Conservation (phyloP, 805 yeast species). For the Zygosaccharomyces kombuchaensis region DNA sequence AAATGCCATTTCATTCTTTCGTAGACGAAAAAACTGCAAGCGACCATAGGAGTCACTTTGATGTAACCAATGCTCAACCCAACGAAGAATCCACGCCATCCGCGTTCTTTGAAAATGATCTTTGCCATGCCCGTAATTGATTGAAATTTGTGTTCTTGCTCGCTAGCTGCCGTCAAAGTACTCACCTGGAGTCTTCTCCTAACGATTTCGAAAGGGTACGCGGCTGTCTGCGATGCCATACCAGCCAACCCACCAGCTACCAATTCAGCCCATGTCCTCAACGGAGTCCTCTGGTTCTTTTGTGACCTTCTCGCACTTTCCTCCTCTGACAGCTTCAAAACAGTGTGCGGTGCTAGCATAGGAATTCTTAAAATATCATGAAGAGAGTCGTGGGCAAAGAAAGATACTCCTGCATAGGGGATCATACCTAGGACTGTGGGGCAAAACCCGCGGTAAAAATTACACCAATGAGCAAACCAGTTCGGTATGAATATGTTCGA, state of each 20-base stretch:
- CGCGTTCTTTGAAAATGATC: conserved; percentile 65
- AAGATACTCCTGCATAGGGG: conserved; percentile 97
- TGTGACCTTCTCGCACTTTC: conserved; percentile 16
- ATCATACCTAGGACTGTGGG: conserved; percentile 95
- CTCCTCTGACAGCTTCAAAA: conserved; percentile 25
- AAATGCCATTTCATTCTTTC: conserved; percentile 73
- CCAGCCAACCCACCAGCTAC: conserved; percentile 96
- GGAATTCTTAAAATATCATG: conserved; percentile 81
- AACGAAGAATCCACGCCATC: conserved; percentile 83
- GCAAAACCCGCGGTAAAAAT: conserved; percentile 89
- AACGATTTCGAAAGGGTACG: conserved; percentile 93
- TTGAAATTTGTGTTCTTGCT: conserved; percentile 36
- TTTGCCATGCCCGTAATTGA: conserved; percentile 39
- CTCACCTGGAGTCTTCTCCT: conserved; percentile 96
- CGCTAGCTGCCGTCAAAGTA: conserved; percentile 61
- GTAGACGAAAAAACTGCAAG: conserved; percentile 91
- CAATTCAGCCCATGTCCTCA: conserved; percentile 87
- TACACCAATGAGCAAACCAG: conserved; percentile 41
- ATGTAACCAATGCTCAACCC: conserved; percentile 94
- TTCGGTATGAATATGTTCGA: conserved; percentile 36
- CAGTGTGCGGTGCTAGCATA: conserved; percentile 50
- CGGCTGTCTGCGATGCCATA: conserved; percentile 89
- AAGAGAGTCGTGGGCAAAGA: conserved; percentile 85
- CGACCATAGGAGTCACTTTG: conserved; percentile 95
- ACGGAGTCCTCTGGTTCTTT: conserved; percentile 49